phyloP scores from a whole-genome alignment of 495 filamentous ascomycete species.

The Xeromyces bisporus region DNA sequence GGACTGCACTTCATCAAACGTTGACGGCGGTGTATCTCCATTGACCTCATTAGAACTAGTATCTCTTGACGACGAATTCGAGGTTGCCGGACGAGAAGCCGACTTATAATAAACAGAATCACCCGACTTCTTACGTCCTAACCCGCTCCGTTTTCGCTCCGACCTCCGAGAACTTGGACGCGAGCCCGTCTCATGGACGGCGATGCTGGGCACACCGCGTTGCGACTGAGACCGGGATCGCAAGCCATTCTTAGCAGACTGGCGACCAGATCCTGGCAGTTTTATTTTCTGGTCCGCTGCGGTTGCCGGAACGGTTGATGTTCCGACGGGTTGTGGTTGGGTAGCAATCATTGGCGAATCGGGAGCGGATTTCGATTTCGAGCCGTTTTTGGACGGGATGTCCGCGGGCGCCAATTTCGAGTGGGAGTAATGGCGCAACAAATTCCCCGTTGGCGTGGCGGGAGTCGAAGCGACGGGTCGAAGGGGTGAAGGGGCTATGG shows the following conservation, averaged over 20 bases:
- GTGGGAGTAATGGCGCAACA: not conserved
- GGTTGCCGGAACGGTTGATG: not conserved
- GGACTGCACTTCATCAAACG: constrained; percentile 34
- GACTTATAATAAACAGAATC: constrained; percentile 21
- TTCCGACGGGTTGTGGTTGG: not conserved
- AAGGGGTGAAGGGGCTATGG: not conserved
- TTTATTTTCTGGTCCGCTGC: not conserved
- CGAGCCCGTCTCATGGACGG: constrained; percentile 19
- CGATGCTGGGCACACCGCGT: constrained; percentile 27
- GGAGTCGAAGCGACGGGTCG: not conserved
- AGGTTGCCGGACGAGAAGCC: constrained; percentile 13
- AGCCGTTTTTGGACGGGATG: not conserved
- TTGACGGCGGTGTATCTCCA: constrained; percentile 37
- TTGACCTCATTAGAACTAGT: constrained; percentile 35
- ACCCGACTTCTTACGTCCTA: constrained; percentile 18
- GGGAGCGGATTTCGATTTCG: not conserved
- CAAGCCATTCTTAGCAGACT: too few relatives aligned
- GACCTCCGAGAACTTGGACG: constrained; percentile 30
- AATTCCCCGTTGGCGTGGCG: too few relatives aligned
- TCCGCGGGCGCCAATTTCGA: not conserved
- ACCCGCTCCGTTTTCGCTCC: constrained; percentile 25
- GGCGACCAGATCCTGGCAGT: too few relatives aligned
- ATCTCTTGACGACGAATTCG: constrained; percentile 20
- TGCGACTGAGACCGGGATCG: constrained; percentile 10
- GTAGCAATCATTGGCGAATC: not conserved